A percentile compares a stretch with the other conserved stretches of the same genome.
phyloP scores from a whole-genome alignment of 2,329 filamentous ascomycete species.

The Fusarium oligoseptatum region DNA sequence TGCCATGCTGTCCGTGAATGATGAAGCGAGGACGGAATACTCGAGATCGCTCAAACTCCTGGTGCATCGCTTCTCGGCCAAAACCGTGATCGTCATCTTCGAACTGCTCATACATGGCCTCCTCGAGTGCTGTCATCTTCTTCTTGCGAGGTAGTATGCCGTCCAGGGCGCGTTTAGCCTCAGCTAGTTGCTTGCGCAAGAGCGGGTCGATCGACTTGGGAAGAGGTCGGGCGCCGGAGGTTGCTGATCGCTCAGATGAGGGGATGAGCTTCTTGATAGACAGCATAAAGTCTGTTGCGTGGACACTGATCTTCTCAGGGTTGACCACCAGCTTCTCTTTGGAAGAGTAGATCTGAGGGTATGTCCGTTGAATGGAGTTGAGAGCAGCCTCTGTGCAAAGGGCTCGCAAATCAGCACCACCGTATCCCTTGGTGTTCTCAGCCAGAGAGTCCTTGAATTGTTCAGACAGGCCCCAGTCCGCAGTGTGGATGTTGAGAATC shows the following conservation, averaged over 20 bases:
- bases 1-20: slow-evolving; percentile 84
- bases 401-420: slow-evolving; percentile 92
- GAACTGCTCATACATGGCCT: slow-evolving; percentile 91
- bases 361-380: slow-evolving; percentile 95
- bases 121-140: slow-evolving; percentile 88
- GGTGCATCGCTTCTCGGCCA: slow-evolving; percentile 79
- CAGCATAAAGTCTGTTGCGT: slow-evolving; percentile 96
- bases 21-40: slow-evolving; percentile 91
- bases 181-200: slow-evolving; percentile 76
- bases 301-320: slow-evolving; percentile 84
- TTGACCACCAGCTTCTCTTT: slow-evolving; percentile 92
- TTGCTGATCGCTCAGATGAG: slow-evolving; percentile 90
- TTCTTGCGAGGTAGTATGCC: slow-evolving; percentile 87
- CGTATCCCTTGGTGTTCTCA: slow-evolving; percentile 93
- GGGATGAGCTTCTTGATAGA: slow-evolving; percentile 97
- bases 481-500: slow-evolving; percentile 96
- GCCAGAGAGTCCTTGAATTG: slow-evolving; percentile 87
- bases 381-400: slow-evolving; percentile 96
- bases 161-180: slow-evolving; percentile 78
- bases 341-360: slow-evolving; percentile 94
- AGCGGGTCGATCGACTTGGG: slow-evolving; percentile 86
- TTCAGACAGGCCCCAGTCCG: slow-evolving; percentile 87
- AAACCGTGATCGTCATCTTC: slow-evolving; percentile 87
- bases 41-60: slow-evolving; percentile 87
- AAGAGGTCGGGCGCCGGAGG: slow-evolving; percentile 85